phyloP scores from a whole-genome alignment of 768 basidiomycete species.

The Boletellus ananas region DNA sequence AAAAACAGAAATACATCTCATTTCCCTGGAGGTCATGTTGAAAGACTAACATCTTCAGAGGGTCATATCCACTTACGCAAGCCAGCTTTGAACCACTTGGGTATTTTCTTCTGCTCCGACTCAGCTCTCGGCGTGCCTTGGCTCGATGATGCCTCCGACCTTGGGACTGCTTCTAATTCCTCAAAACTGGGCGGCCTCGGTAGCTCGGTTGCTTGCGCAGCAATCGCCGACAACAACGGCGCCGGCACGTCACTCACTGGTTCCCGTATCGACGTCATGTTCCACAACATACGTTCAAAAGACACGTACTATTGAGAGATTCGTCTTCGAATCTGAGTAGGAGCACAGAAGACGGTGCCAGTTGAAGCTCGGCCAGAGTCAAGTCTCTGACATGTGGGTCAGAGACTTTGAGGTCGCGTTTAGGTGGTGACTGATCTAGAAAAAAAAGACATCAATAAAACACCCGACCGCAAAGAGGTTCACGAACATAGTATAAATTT shows the following conservation, averaged over 20 bases:
- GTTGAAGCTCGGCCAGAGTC: slow-evolving; percentile 61
- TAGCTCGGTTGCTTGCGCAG: slow-evolving; percentile 60
- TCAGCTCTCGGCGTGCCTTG: slow-evolving; percentile 2
- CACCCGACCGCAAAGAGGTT: background rate
- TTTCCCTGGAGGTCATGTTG: slow-evolving; percentile 18
- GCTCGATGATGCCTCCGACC: slow-evolving; percentile 10
- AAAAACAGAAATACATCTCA: slow-evolving; percentile 33
- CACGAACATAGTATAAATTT: slow-evolving; percentile 82
- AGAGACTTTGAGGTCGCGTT: slow-evolving; percentile 77
- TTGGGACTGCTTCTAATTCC: slow-evolving; percentile 4
- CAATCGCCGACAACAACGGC: slow-evolving; percentile 56
- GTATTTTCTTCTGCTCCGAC: slow-evolving; percentile 52
- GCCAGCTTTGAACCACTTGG: slow-evolving; percentile 77
- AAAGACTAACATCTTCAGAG: background rate
- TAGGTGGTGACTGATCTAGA: slow-evolving; percentile 77
- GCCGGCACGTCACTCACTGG: slow-evolving; percentile 57
- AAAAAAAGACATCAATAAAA: background rate
- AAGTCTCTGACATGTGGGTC: slow-evolving; percentile 70
- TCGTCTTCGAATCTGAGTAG: slow-evolving; percentile 74
- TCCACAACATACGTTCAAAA: background rate
- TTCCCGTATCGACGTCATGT: background rate
- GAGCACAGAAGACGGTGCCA: slow-evolving; percentile 79
- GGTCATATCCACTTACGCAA: slow-evolving; percentile 40
- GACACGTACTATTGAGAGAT: slow-evolving; percentile 54
- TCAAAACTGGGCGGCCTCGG: slow-evolving; percentile 52